Evolutionary conservation across 2,329 filamentous ascomycete genomes (phyloP), one percentile per base, ranked within the genome.

Genomic region (Rugonectria rugulosa): DNA sequence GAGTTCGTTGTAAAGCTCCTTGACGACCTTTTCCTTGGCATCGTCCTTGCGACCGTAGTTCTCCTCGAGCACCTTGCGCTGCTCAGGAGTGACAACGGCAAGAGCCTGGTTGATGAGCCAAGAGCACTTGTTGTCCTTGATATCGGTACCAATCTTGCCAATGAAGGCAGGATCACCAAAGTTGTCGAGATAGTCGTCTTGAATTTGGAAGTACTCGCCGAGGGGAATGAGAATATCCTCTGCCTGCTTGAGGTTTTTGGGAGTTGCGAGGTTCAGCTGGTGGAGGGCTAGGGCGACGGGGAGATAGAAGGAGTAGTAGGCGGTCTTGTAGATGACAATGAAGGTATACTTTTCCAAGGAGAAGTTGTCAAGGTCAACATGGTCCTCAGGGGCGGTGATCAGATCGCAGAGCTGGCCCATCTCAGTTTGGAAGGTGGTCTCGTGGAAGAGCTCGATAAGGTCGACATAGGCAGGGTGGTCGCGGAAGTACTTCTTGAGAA

Each of bases 291-390:
- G 85, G 9, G 92, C 94, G 52, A 99, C 92, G 56, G 95, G 95
- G 12, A 99, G 89, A 80, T 98, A 98, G 84, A 99, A 99, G 71
- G 90, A 96, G 83, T 99, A 99, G 82, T 96, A 99, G 46, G 95
- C 93, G 20, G 95, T 99, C 87, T 99, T 99, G 88, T 96, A 98
- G 78, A 96, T 91, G 79, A 99, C 95, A 71, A 99, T 99, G 83
- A 98, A 99, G 69, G 83, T 88, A 82, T 97, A 97, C 83, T 97
- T 99, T 60, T 93, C 85, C 76, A 97, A 83, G 75, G 88, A 92
- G 83, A 99, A 99, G 81, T 97, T 97, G 83, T 91, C 82, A 62
- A 99, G 88, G 78, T 98, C 88, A 70, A 98, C 90, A 60, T 88
- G 82, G 75, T 97, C 93, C 79, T 99, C 95, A 36, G 95, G 95